Evolutionary conservation across 495 filamentous ascomycete genomes (phyloP), one percentile per base, ranked within the genome.

Genomic region (Daldinia loculata): DNA sequence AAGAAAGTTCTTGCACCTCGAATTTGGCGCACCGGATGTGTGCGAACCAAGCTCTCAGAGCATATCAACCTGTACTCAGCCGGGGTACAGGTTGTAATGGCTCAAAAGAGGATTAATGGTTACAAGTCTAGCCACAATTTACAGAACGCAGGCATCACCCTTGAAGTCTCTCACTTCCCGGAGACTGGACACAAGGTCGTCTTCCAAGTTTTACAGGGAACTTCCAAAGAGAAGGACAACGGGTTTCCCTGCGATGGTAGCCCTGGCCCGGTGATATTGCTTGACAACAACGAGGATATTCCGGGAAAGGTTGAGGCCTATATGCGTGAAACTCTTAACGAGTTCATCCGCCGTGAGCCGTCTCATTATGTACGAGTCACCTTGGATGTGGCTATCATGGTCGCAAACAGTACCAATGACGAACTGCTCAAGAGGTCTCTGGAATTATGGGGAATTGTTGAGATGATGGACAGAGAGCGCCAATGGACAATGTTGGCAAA

Each of bases 1-100:
- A 83, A 85, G 29, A 91, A 89, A 70, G 91, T 95, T 3, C 85
- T 93, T 63, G 89, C 88, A 43, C 92, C 93, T 2, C 86, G 92
- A 26, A 79, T 95, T 3, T 97, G 93, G 93, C 92, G 90, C 70
- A 85, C 87, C 22, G 90, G 90, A 6, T 97, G 93, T 75, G 87
- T 93, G 45, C 87, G 92, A 27, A 92, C 89, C 0, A 89, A 89
- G 27, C 87, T 95, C 55, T 88, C 87, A 0, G 91, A 93, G 57
- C 87, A 91, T 72, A 88, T 93, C 66, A 88, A 91, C 53, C 79
- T 93, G 11, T 94, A 91, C 74, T 88, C 88, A 59, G 87, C 90
- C 27, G 88, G 88, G 69, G 83, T 94, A 5, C 90, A 94, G 68
- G 84, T 85, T 11, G 88, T 90, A 0, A 84, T 93, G 41, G 87